These are phyloP conservation scores for Stylosanthes scabra DNA, from an alignment of 331 rosid genomes.

Conservation along the genomic window DNA sequence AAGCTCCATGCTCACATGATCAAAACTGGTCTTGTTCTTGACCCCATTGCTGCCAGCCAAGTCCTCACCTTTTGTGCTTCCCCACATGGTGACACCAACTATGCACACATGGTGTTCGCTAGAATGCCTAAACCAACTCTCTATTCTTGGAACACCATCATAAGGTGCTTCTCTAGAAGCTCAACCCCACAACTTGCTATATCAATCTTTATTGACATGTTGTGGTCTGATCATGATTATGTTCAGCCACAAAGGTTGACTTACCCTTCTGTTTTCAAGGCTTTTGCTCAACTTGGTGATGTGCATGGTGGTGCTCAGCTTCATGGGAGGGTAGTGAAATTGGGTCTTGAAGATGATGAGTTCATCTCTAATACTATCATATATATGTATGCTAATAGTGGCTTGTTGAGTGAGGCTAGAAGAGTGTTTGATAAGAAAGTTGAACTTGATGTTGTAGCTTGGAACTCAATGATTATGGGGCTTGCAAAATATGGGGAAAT, in stretches of 20 bases:
- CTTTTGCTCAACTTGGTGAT: constrained; percentile 70
- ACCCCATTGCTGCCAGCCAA: constrained; percentile 65
- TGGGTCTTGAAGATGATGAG: constrained; percentile 60
- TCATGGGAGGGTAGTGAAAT: constrained; percentile 75
- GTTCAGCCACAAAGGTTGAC: constrained; percentile 67
- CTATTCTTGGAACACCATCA: constrained; percentile 80
- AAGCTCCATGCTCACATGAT: constrained; percentile 65
- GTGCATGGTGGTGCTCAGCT: constrained; percentile 79
- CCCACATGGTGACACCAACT: constrained; percentile 67
- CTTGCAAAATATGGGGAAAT: constrained; percentile 76
- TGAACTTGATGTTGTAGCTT: constrained; percentile 72
- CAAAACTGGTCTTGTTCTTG: constrained; percentile 68
- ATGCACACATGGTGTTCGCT: constrained; percentile 67
- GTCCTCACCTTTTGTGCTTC: constrained; percentile 74
- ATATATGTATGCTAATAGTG: constrained; percentile 73
- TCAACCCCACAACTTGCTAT: constrained; percentile 63
- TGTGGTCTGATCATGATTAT: constrained; percentile 40
- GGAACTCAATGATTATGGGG: constrained; percentile 83
- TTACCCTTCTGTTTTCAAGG: constrained; percentile 90
- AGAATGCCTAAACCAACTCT: constrained; percentile 60
- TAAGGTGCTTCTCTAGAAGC: constrained; percentile 72
- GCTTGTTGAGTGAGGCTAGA: constrained; percentile 64
- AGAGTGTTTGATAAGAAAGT: constrained; percentile 54
- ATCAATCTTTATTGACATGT: constrained; percentile 73
- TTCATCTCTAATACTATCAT: constrained; percentile 65